Percentiles rank a stretch among this genome's conserved stretches.
Conservation (phyloP, 1,139 yeast species). For the Diutina rugosa region DNA sequence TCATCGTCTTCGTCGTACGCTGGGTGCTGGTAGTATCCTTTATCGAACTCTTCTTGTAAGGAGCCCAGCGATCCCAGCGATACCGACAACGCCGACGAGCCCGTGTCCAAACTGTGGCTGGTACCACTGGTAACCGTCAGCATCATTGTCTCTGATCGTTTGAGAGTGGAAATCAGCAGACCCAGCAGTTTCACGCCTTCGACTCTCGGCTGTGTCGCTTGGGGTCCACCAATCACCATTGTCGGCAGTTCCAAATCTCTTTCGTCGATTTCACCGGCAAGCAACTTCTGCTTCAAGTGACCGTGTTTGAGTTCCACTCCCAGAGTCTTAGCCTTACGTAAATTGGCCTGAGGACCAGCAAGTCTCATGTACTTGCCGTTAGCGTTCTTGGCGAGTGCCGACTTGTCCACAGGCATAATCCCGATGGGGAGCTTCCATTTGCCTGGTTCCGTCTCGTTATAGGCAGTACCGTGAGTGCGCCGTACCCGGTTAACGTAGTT, state of each 20-base stretch:
- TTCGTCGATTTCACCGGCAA: constrained; percentile 71
- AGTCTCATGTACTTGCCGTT: constrained; percentile 21
- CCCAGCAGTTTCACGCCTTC: neutral
- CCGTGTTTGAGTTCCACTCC: constrained; percentile 65
- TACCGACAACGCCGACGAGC: neutral
- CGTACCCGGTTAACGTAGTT: constrained; percentile 43
- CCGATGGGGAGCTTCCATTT: constrained; percentile 59
- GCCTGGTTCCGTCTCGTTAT: constrained; percentile 40
- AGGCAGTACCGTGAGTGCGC: constrained; percentile 40
- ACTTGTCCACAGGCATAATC: constrained; percentile 31
- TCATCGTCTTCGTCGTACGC: constrained; percentile 1
- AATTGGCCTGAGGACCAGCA: constrained; percentile 12
- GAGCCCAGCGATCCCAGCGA: neutral
- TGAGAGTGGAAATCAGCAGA: neutral
- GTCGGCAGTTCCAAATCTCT: neutral
- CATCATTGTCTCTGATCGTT: neutral
- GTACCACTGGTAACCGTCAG: neutral
- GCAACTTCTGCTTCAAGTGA: constrained; percentile 56
- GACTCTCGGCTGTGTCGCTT: neutral
- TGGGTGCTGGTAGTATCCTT: constrained; percentile 1
- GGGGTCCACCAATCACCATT: neutral
- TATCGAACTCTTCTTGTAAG: neutral
- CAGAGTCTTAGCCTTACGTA: constrained; percentile 20
- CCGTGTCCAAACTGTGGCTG: neutral
- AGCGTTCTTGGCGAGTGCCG: constrained; percentile 6